Evolutionary conservation across 257 asterid species (phyloP), one percentile per base, ranked within the genome.

Genomic region (Penstemon eatonii): DNA sequence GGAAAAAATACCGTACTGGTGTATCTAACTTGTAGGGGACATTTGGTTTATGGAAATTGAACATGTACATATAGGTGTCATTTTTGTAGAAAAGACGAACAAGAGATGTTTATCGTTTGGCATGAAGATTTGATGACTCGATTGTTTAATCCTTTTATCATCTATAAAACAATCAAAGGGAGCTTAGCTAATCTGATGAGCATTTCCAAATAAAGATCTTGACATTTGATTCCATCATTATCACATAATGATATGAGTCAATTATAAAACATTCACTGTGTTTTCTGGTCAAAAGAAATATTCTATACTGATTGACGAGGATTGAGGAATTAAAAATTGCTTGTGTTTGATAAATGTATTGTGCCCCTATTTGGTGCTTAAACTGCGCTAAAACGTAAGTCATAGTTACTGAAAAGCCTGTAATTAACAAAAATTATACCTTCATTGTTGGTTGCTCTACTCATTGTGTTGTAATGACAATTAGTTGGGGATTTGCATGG

Each of bases 401-500:
- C 56, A 33, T 53, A 66, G 19, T 40, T 10, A 12, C 39, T 40
- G 10, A 53, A 60, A 19, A 52, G 39, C 53, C 33, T 52, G 51
- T 19, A 47, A 56, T 52, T 13, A 44, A 44, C 61, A 58, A 42
- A 18, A 46, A 59, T 11, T 74, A 36, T 41, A 37, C 49, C 15
- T 65, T 25, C 12, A 45, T 65, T 64, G 36, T 6, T 39, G 67
- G 33, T 60, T 50, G 54, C 68, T 63, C 47, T 41, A 45, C 72
- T 80, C 60, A 43, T 44, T 63, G 37, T 64, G 62, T 40, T 60
- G 6, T 69, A 63, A 38, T 70, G 70, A 67, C 45, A 62, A 9
- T 44, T 79, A 90, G 98, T 93, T 70, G 98, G 98, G 70, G 98
- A 93, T 79, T 77, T 93, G 86, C 98, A 93, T 56, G 98, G 98